Evolutionary conservation across 1,284 basidiomycete species (phyloP).

Genomic region (Ustilago bromivora): DNA sequence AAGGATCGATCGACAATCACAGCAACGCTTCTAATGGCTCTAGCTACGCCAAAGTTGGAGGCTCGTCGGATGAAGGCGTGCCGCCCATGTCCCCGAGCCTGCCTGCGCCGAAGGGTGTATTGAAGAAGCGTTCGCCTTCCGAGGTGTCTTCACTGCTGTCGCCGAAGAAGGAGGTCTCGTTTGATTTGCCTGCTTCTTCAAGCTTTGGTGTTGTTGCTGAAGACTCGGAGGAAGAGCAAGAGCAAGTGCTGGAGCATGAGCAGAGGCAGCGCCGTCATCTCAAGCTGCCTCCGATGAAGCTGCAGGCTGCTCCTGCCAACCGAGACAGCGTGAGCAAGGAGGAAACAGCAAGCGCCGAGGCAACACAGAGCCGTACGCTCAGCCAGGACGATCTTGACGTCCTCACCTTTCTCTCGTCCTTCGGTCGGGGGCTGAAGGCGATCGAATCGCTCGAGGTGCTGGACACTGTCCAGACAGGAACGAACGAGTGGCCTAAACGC

Average conservation of each 20-base stretch:
- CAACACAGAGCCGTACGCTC: not conserved
- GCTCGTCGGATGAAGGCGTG: conserved; percentile 32
- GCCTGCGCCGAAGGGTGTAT: conserved; percentile 27
- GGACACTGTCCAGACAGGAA: conserved; percentile 25
- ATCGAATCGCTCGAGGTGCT: conserved; percentile 46
- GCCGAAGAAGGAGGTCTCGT: conserved; percentile 45
- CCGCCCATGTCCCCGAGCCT: conserved; percentile 14
- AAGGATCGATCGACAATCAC: conserved; percentile 43
- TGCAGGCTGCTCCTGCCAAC: conserved; percentile 12
- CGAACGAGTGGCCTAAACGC: conserved; percentile 33
- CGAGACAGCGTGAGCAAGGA: not conserved
- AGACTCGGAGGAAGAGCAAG: conserved; percentile 19
- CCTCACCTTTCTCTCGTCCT: conserved; percentile 38
- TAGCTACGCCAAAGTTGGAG: conserved; percentile 38
- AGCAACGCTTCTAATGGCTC: conserved; percentile 45
- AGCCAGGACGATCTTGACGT: conserved; percentile 49
- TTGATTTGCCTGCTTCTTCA: conserved; percentile 20
- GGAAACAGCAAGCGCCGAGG: not conserved
- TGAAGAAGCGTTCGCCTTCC: conserved; percentile 31
- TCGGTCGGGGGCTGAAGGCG: conserved; percentile 41
- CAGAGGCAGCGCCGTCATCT: conserved; percentile 40
- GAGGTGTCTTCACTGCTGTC: conserved; percentile 17
- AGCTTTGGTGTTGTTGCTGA: conserved; percentile 21
- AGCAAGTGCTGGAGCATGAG: conserved; percentile 43
- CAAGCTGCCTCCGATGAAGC: conserved; percentile 39